Evolutionary conservation across 345 rosid species (phyloP), one percentile per base, ranked within the genome.

Genomic region (Hibiscus mutabilis): DNA sequence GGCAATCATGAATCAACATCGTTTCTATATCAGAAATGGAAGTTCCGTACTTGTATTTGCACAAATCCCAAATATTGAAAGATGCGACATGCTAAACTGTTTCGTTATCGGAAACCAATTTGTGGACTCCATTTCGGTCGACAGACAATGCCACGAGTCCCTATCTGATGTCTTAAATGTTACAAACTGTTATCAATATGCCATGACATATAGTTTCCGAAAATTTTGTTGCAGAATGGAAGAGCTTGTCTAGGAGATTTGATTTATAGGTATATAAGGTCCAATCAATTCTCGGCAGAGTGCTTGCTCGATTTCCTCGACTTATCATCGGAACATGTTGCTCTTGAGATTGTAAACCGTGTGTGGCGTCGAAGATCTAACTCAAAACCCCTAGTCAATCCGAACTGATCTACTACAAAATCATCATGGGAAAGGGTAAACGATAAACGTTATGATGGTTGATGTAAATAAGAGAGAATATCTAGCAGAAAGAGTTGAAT

Each of bases 351-450:
- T 63, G 98, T 97, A 29, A 91, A 91, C 75, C 89, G 92, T 1
- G 96, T 84, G 27, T 94, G 99, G 97, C 90, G 87, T 18, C 79
- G 90, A 82, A 86, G 91, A 78, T 73, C 82, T 69, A 72, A 84
- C 76, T 75, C 84, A 1, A 91, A 86, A 79, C 86, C 87, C 42
- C 78, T 73, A 13, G 75, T 68, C 31, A 83, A 76, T 22, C 75
- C 83, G 25, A 82, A 74, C 76, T 80, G 87, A 64, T 85, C 89
- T 51, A 79, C 86, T 7, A 70, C 92, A 25, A 91, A 84, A 73
- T 80, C 91, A 15, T 90, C 99, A 2, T 91, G 99, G 97, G 97
- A 80, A 31, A 82, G 87, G 87, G 90, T 92, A 5, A 94, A 92
- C 82, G 97, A 92, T 35, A 5, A 94, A 92, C 82, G 97, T 90